Evolutionary conservation across 495 filamentous ascomycete species (phyloP).

Genomic region (Tetracladium marchalianum): DNA sequence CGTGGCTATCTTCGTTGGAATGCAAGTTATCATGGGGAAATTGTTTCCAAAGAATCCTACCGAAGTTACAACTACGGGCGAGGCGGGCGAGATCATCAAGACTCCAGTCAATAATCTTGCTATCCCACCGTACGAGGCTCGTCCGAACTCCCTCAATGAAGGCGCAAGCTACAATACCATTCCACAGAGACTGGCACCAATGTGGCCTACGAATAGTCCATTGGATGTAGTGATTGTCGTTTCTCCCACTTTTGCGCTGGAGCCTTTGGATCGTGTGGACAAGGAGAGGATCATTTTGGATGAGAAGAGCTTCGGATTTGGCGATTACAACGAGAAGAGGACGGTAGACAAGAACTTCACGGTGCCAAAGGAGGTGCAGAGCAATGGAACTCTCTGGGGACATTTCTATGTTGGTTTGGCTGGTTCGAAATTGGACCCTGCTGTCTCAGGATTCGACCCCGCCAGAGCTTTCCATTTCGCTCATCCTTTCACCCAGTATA

Average conservation of each 20-base stretch:
- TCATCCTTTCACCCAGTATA: slow-evolving; percentile 77
- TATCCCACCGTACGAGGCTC: slow-evolving; percentile 57
- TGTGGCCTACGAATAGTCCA: slow-evolving; percentile 71
- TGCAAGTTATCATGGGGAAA: slow-evolving; percentile 49
- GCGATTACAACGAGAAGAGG: slow-evolving; percentile 70
- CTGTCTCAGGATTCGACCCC: slow-evolving; percentile 56
- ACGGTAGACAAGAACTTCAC: slow-evolving; percentile 66
- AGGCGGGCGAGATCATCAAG: slow-evolving; percentile 34
- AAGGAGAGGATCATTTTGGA: slow-evolving; percentile 54
- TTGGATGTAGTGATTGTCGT: slow-evolving; percentile 83
- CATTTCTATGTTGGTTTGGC: slow-evolving; percentile 81
- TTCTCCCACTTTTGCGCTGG: slow-evolving; percentile 60
- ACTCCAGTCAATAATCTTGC: slow-evolving; percentile 32
- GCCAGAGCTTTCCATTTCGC: slow-evolving; percentile 71
- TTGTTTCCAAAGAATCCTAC: slow-evolving; percentile 34
- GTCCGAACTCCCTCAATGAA: slow-evolving; percentile 46
- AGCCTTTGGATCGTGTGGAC: slow-evolving; percentile 49
- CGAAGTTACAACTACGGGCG: slow-evolving; percentile 31
- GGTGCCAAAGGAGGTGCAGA: slow-evolving; percentile 71
- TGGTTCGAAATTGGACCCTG: slow-evolving; percentile 67
- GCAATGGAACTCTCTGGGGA: slow-evolving; percentile 88
- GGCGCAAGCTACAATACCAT: slow-evolving; percentile 59
- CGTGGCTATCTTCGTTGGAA: slow-evolving; percentile 57
- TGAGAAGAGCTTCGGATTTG: slow-evolving; percentile 74
- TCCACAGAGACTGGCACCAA: slow-evolving; percentile 71